These are phyloP conservation scores for Neonectria hederae DNA, from an alignment of 2,329 filamentous ascomycete genomes.

Conservation along the genomic window DNA sequence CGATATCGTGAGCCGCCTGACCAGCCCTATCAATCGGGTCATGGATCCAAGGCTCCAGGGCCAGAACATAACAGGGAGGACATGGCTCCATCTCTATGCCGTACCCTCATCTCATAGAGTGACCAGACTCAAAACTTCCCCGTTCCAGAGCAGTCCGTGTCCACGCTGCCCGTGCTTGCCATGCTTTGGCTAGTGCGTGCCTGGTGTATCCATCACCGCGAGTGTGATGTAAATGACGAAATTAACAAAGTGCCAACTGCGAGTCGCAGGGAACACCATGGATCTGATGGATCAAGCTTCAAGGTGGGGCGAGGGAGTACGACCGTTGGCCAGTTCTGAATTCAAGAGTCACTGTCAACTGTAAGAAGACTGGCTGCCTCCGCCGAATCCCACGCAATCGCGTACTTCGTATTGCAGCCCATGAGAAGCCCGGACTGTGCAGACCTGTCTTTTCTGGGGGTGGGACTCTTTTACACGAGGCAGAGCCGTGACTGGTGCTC, in stretches of 20 bases:
- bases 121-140: slow-evolving; percentile 7
- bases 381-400: not conserved
- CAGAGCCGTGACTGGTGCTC: slow-evolving; percentile 1
- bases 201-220: not conserved
- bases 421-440: not conserved
- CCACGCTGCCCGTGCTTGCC: not conserved
- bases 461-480: not conserved
- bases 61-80: slow-evolving; percentile 4
- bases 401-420: not conserved
- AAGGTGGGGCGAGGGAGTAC: slow-evolving; percentile 7
- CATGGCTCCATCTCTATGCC: slow-evolving; percentile 28
- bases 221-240: not conserved
- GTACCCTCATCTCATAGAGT: slow-evolving; percentile 14
- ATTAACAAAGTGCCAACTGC: slow-evolving; percentile 1
- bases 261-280: not conserved
- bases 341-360: not conserved
- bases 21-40: slow-evolving; percentile 2
- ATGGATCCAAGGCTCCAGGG: slow-evolving; percentile 18
- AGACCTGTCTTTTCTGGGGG: not conserved
- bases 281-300: not conserved
- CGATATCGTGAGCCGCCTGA: slow-evolving; percentile 19
- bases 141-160: not conserved
- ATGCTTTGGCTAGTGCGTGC: not conserved
- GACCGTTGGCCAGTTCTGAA: not conserved
- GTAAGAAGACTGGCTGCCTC: slow-evolving; percentile 4